These are phyloP conservation scores for Scheffersomyces illinoinensis DNA, from an alignment of 1,139 yeast species.

Conservation along the genomic window DNA sequence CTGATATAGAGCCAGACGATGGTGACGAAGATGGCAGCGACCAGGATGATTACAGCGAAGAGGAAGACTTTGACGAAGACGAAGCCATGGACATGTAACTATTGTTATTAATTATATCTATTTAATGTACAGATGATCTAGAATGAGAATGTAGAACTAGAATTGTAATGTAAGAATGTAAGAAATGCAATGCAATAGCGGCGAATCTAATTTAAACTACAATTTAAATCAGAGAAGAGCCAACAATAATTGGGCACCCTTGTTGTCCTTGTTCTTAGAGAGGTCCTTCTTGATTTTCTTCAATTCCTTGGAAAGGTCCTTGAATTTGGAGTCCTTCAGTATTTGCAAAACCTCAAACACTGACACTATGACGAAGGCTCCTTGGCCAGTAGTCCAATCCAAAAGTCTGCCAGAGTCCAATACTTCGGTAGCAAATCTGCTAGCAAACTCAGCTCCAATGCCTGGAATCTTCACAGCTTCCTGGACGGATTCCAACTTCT, in stretches of 20 bases:
- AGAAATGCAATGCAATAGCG: constrained; percentile 1
- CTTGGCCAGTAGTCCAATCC: constrained; percentile 75
- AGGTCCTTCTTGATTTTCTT: constrained; percentile 52
- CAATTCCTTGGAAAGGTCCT: constrained; percentile 52
- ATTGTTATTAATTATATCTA: constrained; percentile 4
- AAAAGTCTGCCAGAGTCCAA: constrained; percentile 45
- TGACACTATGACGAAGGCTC: constrained; percentile 81
- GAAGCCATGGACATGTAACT: constrained; percentile 7
- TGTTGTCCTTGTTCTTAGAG: constrained; percentile 55
- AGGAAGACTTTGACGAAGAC: constrained; percentile 14
- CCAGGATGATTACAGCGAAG: constrained; percentile 16
- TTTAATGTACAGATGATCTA: constrained; percentile 1
- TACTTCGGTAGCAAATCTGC: constrained; percentile 50
- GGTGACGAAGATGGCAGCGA: constrained; percentile 9
- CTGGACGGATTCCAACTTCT: constrained; percentile 45
- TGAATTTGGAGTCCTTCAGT: constrained; percentile 31
- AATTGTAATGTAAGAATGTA: neutral
- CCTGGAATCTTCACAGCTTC: constrained; percentile 48
- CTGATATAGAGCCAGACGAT: constrained; percentile 1
- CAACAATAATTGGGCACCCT: constrained; percentile 75
- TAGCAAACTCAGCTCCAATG: constrained; percentile 67
- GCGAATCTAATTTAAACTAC: neutral
- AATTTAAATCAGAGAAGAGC: constrained; percentile 23
- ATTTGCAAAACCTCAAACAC: constrained; percentile 54
- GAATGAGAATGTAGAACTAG: neutral